Percentiles rank a stretch among this genome's conserved stretches.
phyloP scores from a whole-genome alignment of 1,284 basidiomycete species.

The Rhizoctonia solani region DNA sequence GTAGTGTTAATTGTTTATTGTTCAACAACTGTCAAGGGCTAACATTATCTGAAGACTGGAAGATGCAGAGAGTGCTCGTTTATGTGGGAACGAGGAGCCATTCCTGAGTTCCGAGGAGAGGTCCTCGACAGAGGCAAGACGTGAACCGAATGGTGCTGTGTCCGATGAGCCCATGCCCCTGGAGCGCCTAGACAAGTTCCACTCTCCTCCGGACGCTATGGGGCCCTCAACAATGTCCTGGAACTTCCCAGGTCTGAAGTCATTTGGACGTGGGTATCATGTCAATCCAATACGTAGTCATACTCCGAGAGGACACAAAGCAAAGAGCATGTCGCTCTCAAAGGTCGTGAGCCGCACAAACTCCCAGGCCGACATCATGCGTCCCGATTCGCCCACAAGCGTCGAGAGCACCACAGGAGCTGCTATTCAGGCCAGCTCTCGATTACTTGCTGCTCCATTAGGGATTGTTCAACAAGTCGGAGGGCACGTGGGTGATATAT shows the following conservation, averaged over 20 bases:
- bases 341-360: neutral
- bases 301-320: neutral
- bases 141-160: neutral
- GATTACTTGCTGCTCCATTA: neutral
- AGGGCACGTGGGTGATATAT: neutral
- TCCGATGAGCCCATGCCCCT: slow-evolving; percentile 3
- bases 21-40: neutral
- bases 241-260: slow-evolving; percentile 1
- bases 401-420: neutral
- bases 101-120: neutral
- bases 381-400: slow-evolving; percentile 3
- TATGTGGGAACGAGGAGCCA: slow-evolving; percentile 27
- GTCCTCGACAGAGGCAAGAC: neutral
- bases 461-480: slow-evolving; percentile 23
- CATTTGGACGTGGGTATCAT: slow-evolving; percentile 11
- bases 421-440: neutral
- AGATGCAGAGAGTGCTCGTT: slow-evolving; percentile 24
- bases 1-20: neutral
- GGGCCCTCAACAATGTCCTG: slow-evolving; percentile 15
- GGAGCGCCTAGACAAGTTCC: slow-evolving; percentile 24
- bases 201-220: slow-evolving; percentile 16
- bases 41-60: neutral
- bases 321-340: slow-evolving; percentile 1
- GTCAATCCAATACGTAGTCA: neutral
- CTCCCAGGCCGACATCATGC: slow-evolving; percentile 13